These are phyloP conservation scores for Diaporthe australafricana DNA, from an alignment of 2,329 filamentous ascomycete species.

Conservation along the genomic window DNA sequence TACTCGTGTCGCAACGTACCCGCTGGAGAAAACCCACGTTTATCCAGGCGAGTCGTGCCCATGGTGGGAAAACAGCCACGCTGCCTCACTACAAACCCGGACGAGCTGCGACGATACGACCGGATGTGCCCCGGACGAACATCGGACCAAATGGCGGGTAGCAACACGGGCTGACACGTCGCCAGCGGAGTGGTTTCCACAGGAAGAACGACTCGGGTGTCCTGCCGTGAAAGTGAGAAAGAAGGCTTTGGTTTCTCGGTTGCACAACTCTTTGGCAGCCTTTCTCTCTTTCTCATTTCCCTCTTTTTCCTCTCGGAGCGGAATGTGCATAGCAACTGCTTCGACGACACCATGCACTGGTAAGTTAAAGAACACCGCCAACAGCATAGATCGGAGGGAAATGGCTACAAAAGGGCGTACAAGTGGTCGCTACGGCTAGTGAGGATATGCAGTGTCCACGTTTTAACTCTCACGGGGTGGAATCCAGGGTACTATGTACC, in stretches of 20 bases:
- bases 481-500: not conserved
- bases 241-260: not conserved
- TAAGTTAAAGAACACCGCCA: not conserved
- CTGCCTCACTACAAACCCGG: not conserved
- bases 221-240: not conserved
- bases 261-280: too few relatives aligned
- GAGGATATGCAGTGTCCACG: too few relatives aligned
- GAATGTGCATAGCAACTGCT: not conserved
- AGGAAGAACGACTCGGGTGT: not conserved
- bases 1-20: constrained; percentile 6
- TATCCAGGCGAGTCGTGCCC: not conserved
- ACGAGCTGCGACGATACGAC: not conserved
- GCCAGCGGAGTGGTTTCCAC: constrained; percentile 2
- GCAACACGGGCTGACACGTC: constrained; percentile 5
- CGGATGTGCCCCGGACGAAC: not conserved
- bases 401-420: not conserved
- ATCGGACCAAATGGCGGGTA: not conserved
- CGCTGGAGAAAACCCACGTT: not conserved
- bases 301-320: not conserved
- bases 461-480: too few relatives aligned
- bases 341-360: not conserved
- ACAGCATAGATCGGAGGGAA: not conserved
- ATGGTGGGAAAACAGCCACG: not conserved
- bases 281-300: not conserved
- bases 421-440: not conserved